Conservation (phyloP, 2,329 filamentous ascomycete genomes). For the Malbranchea zuffiana region DNA sequence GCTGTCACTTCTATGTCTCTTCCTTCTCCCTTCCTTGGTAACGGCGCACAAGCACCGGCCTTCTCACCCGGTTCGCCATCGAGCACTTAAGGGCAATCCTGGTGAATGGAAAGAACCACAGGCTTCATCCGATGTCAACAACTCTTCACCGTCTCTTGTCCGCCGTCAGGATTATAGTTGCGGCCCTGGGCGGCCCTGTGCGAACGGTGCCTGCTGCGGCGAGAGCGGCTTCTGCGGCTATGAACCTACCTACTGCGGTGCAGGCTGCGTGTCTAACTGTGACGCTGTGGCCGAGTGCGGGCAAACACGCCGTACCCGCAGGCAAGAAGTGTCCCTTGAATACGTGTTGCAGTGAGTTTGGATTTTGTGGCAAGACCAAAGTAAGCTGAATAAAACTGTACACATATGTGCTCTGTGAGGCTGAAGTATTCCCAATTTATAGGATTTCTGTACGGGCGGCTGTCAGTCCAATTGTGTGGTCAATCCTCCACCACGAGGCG, state of each 20-base stretch:
- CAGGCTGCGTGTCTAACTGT: slow-evolving; percentile 24
- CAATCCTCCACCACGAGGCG: too few relatives aligned
- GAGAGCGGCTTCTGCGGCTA: slow-evolving; percentile 14
- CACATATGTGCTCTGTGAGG: background rate
- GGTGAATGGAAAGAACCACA: background rate
- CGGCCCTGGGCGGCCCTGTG: background rate
- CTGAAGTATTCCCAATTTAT: background rate
- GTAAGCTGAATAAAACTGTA: slow-evolving; percentile 20
- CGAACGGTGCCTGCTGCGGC: slow-evolving; percentile 8
- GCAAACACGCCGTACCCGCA: slow-evolving; percentile 17
- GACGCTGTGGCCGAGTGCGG: slow-evolving; percentile 31
- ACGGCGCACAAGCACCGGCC: too few relatives aligned
- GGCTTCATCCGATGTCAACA: too few relatives aligned
- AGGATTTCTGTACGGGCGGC: too few relatives aligned
- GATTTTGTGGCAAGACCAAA: slow-evolving; percentile 24
- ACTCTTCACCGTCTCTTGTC: too few relatives aligned
- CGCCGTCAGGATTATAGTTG: too few relatives aligned
- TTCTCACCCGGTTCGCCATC: background rate
- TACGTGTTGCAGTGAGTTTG: slow-evolving; percentile 27
- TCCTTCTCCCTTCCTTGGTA: too few relatives aligned
- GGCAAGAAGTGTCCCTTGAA: slow-evolving; percentile 24
- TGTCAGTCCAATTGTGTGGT: too few relatives aligned
- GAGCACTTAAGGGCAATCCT: background rate
- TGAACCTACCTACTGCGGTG: slow-evolving; percentile 17
- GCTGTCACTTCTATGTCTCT: too few relatives aligned